Evolutionary conservation across 108 stramenopile species (phyloP), one percentile per base, ranked within the genome.

Genomic region (Stephanodiscus triporus): DNA sequence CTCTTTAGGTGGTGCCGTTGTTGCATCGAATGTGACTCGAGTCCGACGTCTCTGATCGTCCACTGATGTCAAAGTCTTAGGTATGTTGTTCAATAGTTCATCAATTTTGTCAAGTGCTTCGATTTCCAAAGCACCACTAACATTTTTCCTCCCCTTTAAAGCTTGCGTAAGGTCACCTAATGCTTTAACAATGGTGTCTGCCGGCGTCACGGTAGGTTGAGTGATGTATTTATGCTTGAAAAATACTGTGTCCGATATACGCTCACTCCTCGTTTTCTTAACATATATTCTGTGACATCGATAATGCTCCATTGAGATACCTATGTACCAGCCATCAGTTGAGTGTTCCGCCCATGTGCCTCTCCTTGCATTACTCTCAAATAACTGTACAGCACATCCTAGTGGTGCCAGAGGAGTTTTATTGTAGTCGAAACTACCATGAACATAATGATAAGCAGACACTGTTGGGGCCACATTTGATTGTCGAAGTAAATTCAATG

Each of bases 371-470:
- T 71, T 68, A 24, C 55, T 75, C 43, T 56, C 53, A 26, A 76
- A 78, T 0, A 59, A 47, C 13, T 80, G 55, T 40, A 80, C 74
- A 4, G 48, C 38, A 14, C 55, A 77, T 0, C 84, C 87, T 19
- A 66, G 55, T 19, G 84, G 87, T 11, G 79, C 84, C 0, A 87
- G 29, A 6, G 87, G 87, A 43, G 70, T 76, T 13, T 63, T 38
- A 68, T 87, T 83, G 78, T 58, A 83, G 70, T 85, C 76, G 32
- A 81, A 81, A 0, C 50, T 6, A 0, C 81, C 81, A 24, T 0
- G 19, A 1, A 71, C 14, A 1, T 56, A 43, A 16, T 40, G 51
- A 29, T 77, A 63, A 0, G 76, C 71, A 53, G 76, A 73, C 0
- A 69, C 58, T 20, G 51, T 53, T 53, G 51, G 51, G 7, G 20